phyloP scores from a whole-genome alignment of 1,284 basidiomycete species.

The Puccinia triticina region DNA sequence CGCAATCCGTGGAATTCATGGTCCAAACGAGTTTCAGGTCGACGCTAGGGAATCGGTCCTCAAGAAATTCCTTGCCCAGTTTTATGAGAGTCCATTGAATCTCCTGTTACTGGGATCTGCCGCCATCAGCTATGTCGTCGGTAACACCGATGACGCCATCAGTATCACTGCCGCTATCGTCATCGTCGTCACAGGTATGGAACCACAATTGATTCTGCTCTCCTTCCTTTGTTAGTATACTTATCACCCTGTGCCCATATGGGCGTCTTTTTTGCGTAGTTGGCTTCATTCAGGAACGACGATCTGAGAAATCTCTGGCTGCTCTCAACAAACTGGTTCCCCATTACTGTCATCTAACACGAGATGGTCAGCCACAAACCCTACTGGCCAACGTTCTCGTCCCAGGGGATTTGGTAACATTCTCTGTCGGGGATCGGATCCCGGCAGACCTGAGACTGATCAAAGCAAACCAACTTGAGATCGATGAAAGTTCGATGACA shows the following conservation, averaged over 20 bases:
- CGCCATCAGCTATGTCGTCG: slow-evolving; percentile 81
- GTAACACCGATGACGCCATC: slow-evolving; percentile 89
- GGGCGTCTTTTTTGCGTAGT: slow-evolving; percentile 65
- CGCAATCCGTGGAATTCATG: slow-evolving; percentile 71
- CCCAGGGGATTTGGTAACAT: slow-evolving; percentile 87
- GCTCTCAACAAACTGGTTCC: slow-evolving; percentile 95
- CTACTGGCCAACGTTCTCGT: slow-evolving; percentile 91
- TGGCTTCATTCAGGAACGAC: slow-evolving; percentile 90
- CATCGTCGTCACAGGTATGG: slow-evolving; percentile 83
- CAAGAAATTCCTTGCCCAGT: slow-evolving; percentile 86
- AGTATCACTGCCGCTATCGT: slow-evolving; percentile 90
- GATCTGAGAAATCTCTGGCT: slow-evolving; percentile 91
- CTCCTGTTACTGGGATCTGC: slow-evolving; percentile 85
- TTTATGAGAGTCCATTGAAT: slow-evolving; percentile 91
- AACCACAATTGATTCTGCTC: slow-evolving; percentile 56
- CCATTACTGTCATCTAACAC: slow-evolving; percentile 88
- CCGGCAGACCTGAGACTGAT: slow-evolving; percentile 88
- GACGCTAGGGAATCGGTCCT: slow-evolving; percentile 75
- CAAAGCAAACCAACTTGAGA: slow-evolving; percentile 78
- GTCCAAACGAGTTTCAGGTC: slow-evolving; percentile 94
- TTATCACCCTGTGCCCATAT: slow-evolving; percentile 11
- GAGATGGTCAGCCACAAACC: slow-evolving; percentile 74
- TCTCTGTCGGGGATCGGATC: slow-evolving; percentile 84
- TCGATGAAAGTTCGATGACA: slow-evolving; percentile 92
- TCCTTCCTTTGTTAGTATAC: neutral